Evolutionary conservation across 2,329 filamentous ascomycete species (phyloP), one percentile per base, ranked within the genome.

Genomic region (Aspergillus novoparasiticus): DNA sequence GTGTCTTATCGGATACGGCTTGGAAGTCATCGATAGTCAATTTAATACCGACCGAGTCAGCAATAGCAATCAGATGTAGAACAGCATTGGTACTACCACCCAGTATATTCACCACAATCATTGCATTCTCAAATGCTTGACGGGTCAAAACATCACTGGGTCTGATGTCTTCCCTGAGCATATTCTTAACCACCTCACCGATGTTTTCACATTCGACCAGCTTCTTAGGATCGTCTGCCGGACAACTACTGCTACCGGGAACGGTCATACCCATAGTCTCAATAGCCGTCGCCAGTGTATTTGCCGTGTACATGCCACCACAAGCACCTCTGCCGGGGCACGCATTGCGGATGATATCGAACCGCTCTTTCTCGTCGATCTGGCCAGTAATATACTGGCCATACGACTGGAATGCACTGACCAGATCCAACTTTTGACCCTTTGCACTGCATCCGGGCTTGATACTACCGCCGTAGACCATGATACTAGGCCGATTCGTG

Each of bases 391-490:
- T 89, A 80, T 93, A 97, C 78, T 96, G 91, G 26, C 94, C 94
- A 74, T 97, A 97, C 4, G 93, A 90, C 81, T 97, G 94, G 86
- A 97, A 97, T 41, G 94, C 94, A 55, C 92, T 96, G 64, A 97
- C 91, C 59, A 98, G 94, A 77, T 97, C 94, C 69, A 96, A 87
- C 66, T 90, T 84, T 68, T 93, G 90, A 3, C 61, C 64, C 45
- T 84, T 85, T 74, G 83, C 84, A 63, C 90, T 90, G 81, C 93
- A 96, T 43, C 94, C 94, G 21, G 94, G 91, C 74, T 90, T 88
- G 76, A 97, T 97, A 43, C 91, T 94, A 34, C 94, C 94, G 66
- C 94, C 94, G 73, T 97, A 98, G 39, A 97, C 91, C 94, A 98
- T 97, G 75, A 98, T 85, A 68, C 90, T 92, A 16, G 94, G 94